Conservation (phyloP, 495 filamentous ascomycete species). For the Poronia punctata region DNA sequence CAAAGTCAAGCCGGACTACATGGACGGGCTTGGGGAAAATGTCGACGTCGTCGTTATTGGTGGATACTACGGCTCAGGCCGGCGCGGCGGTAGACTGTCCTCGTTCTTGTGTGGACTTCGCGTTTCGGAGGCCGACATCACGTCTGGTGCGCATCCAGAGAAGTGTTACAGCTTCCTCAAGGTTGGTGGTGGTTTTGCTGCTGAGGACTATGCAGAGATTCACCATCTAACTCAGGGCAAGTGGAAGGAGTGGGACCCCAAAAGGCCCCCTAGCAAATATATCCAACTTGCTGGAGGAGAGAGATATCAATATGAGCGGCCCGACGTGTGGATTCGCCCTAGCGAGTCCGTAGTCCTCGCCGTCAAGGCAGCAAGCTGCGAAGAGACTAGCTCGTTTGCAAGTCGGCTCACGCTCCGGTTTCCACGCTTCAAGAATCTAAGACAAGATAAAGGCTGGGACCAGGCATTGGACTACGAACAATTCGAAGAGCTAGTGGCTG, state of each 20-base stretch:
- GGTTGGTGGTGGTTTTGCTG: constrained; percentile 87
- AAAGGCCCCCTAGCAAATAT: constrained; percentile 68
- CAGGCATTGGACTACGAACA: constrained; percentile 68
- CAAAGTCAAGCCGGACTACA: constrained; percentile 98
- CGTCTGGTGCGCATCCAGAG: constrained; percentile 48
- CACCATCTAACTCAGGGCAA: constrained; percentile 81
- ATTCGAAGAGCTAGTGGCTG: constrained; percentile 63
- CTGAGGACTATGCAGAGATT: constrained; percentile 75
- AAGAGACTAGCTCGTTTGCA: constrained; percentile 67
- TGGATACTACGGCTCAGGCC: constrained; percentile 86
- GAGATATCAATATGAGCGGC: constrained; percentile 63
- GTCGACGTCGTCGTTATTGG: constrained; percentile 85
- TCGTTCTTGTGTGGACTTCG: constrained; percentile 85
- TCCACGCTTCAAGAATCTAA: constrained; percentile 78
- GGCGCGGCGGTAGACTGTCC: constrained; percentile 71
- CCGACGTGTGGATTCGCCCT: constrained; percentile 92
- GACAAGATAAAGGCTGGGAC: constrained; percentile 79
- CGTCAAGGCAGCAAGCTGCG: constrained; percentile 83
- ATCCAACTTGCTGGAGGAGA: constrained; percentile 78
- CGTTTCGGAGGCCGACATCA: constrained; percentile 60
- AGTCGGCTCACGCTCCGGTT: constrained; percentile 78
- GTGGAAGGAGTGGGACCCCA: constrained; percentile 79
- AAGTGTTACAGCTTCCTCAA: constrained; percentile 93
- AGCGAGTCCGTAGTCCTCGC: constrained; percentile 79
- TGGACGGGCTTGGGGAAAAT: constrained; percentile 92